Percentiles rank a stretch among this genome's conserved stretches.
Conservation (phyloP, 73 alveolate species). For the Tetrahymena thermophila region DNA sequence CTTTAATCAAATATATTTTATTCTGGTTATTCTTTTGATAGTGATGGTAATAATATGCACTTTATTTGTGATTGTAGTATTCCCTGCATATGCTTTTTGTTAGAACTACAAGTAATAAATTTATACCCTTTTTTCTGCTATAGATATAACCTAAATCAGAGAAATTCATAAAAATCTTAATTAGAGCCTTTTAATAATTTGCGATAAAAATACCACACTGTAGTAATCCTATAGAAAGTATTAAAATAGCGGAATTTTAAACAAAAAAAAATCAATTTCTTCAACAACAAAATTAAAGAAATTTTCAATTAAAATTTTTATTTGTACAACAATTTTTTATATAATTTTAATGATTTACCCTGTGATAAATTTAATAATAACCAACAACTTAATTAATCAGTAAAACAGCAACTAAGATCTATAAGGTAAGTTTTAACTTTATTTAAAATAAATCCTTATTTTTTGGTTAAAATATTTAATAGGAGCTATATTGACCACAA, state of each 20-base stretch:
- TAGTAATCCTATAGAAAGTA: neutral
- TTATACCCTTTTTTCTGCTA: neutral
- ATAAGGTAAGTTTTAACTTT: neutral
- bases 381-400: neutral
- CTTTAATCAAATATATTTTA: neutral
- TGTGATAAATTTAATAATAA: neutral
- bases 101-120: neutral
- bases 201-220: neutral
- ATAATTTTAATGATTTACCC: neutral
- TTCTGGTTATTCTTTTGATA: neutral
- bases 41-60: neutral
- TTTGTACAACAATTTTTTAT: neutral
- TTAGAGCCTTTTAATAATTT: neutral
- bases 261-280: neutral
- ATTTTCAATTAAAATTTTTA: neutral
- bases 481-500: neutral
- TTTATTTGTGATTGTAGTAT: neutral
- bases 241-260: neutral
- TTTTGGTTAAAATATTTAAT: too few species aligned
- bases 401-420: neutral
- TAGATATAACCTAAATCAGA: neutral
- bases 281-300: neutral
- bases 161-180: neutral
- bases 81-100: neutral
- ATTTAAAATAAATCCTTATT: too few species aligned